These are phyloP conservation scores for Massariosphaeria phaeospora DNA, from an alignment of 495 filamentous ascomycete genomes.

Conservation along the genomic window DNA sequence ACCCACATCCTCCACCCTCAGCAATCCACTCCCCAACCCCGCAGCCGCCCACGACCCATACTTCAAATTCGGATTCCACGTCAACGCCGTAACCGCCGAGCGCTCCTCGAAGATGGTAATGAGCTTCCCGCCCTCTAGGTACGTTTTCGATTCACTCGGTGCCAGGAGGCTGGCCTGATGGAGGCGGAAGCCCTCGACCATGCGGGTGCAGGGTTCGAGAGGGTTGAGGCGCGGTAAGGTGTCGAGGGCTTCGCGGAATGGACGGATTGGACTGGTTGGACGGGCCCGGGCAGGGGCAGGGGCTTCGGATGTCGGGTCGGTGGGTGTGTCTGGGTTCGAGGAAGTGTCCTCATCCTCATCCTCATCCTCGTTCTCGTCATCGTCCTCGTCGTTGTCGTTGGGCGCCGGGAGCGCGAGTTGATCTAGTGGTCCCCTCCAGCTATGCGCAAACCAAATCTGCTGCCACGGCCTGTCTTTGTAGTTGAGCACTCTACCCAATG, in stretches of 20 bases:
- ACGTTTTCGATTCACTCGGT: neutral
- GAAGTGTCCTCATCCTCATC: neutral
- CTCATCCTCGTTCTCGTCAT: neutral
- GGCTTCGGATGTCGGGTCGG: neutral
- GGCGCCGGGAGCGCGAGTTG: neutral
- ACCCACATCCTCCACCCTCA: slow-evolving; percentile 62
- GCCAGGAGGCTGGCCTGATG: slow-evolving; percentile 35
- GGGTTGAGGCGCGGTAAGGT: too few species aligned
- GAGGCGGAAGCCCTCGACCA: slow-evolving; percentile 56
- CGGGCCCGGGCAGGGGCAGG: neutral
- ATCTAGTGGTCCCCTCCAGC: slow-evolving; percentile 47
- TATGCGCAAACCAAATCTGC: slow-evolving; percentile 59
- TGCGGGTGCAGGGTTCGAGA: slow-evolving; percentile 42
- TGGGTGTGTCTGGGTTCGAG: neutral
- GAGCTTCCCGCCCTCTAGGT: slow-evolving; percentile 40
- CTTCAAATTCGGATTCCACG: slow-evolving; percentile 62
- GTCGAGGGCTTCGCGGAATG: too few species aligned
- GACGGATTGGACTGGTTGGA: neutral
- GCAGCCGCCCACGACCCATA: slow-evolving; percentile 63
- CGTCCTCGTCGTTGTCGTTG: slow-evolving; percentile 5
- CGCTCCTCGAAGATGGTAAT: slow-evolving; percentile 57
- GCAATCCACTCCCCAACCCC: slow-evolving; percentile 56
- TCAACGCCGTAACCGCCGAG: slow-evolving; percentile 51
- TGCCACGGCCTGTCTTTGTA: slow-evolving; percentile 53
- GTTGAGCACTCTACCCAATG: slow-evolving; percentile 51